Conservation (phyloP, 495 filamentous ascomycete species). For the Penicillium canariense region DNA sequence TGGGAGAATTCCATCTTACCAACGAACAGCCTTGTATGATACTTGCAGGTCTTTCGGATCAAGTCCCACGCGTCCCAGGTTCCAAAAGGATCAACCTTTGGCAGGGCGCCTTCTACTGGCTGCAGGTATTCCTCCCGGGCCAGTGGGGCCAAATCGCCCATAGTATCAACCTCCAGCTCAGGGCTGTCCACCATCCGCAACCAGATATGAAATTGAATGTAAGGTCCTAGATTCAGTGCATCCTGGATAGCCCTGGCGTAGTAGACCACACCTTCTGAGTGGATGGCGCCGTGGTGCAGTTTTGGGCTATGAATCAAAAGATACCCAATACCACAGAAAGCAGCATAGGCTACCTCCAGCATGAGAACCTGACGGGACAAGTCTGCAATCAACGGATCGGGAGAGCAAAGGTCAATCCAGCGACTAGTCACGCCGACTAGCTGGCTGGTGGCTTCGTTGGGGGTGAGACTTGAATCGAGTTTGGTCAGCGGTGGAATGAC, state of each 20-base stretch:
- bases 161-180: slow-evolving; percentile 52
- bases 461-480: slow-evolving; percentile 70
- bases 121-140: slow-evolving; percentile 53
- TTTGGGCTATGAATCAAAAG: slow-evolving; percentile 77
- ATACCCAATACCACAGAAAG: slow-evolving; percentile 85
- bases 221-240: slow-evolving; percentile 66
- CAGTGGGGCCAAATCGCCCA: slow-evolving; percentile 58
- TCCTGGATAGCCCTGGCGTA: slow-evolving; percentile 87
- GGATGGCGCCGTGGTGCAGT: slow-evolving; percentile 44
- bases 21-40: slow-evolving; percentile 75
- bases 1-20: slow-evolving; percentile 59
- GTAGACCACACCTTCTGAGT: slow-evolving; percentile 54
- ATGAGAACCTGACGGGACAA: slow-evolving; percentile 86
- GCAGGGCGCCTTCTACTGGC: slow-evolving; percentile 25
- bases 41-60: slow-evolving; percentile 83
- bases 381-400: slow-evolving; percentile 75
- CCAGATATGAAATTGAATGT: slow-evolving; percentile 77
- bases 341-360: slow-evolving; percentile 88
- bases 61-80: slow-evolving; percentile 94
- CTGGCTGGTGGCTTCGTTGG: slow-evolving; percentile 67
- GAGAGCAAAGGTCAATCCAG: slow-evolving; percentile 88
- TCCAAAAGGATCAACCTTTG: slow-evolving; percentile 62
- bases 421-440: slow-evolving; percentile 71
- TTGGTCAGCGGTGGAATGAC: slow-evolving; percentile 69
- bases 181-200: slow-evolving; percentile 70